phyloP scores from a whole-genome alignment of 495 filamentous ascomycete species.

The Penicillium diatomitis region DNA sequence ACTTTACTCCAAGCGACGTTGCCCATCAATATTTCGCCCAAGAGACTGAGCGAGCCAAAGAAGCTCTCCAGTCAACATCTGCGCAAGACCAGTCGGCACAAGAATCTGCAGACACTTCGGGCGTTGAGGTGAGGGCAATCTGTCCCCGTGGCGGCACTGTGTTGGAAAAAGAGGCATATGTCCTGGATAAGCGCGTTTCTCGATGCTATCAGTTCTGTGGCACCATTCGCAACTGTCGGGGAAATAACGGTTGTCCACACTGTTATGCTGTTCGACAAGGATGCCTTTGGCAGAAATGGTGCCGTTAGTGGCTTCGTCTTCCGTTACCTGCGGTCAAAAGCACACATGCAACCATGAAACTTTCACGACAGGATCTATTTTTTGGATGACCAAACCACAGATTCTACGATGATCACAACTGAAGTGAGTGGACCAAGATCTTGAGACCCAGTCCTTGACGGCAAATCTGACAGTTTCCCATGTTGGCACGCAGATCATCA shows the following conservation, averaged over 20 bases:
- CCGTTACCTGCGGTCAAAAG: too few species aligned
- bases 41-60: neutral
- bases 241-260: conserved; percentile 7
- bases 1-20: conserved; percentile 3
- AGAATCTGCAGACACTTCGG: neutral
- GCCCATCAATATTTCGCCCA: conserved; percentile 3
- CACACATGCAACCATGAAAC: too few species aligned
- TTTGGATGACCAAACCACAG: too few species aligned
- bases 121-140: neutral
- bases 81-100: neutral
- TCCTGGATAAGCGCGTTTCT: conserved; percentile 2
- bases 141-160: neutral
- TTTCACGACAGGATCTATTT: too few species aligned
- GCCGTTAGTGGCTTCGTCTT: neutral
- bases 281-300: conserved; percentile 9
- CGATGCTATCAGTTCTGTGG: conserved; percentile 10
- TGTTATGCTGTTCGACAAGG: conserved; percentile 6
- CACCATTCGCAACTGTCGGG: conserved; percentile 3
- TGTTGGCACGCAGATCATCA: too few species aligned
- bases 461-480: too few species aligned
- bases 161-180: neutral
- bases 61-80: neutral
- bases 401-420: too few species aligned
- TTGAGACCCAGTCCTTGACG: too few species aligned
- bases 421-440: too few species aligned